Base-by-base conservation (phyloP, 106 monocot genomes). In the Dioscorea alata region DNA sequence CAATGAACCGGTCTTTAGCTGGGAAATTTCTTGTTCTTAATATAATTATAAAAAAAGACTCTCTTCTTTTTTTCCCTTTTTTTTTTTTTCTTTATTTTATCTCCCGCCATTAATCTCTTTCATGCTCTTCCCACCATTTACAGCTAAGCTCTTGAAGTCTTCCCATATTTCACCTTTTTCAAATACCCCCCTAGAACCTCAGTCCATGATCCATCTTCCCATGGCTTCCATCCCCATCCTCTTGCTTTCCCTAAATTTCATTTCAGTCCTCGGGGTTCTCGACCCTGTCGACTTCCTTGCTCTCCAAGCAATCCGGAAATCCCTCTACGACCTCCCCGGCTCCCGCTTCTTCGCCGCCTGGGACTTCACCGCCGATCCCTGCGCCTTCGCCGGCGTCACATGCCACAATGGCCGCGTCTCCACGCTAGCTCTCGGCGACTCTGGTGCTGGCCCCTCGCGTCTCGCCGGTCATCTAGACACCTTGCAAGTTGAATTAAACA, bases 341-440 rank as follows among this genome's bases (percentile, higher is more conserved):
- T 89, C 89, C 24, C 17, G n/a, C 31, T 93, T 84, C 93, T 86
- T 93, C 76, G 28, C 81, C 57, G 24, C 69, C 62, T 93, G 93
- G 88, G 93, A 93, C 71, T 88, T 89, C 79, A 86, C 93, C 50
- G 66, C 65, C 71, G 92, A 93, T 73, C 92, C 92, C 60, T 93
- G 92, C 65, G 23, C 13, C 68, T 77, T 70, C 78, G 32, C 78
- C 28, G 78, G 74, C 48, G 78, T 74, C 21, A 48, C 42, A 42
- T 78, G 68, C 57, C 9, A 34, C 50, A 25, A 34, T 32, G 61
- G 25, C 49, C 81, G 82, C 66, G 79, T 82, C 24, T 78, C 79
- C 0, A 69, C 77, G 16, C 78, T 81, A 66, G 80, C 86, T 49
- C 74, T 84, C 14, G 82, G 77, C 22, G 74, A 83, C 66, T 84